A percentile compares a stretch with the other conserved stretches of the same genome.
These are phyloP conservation scores for Phanerochaete carnosa DNA, from an alignment of 768 basidiomycete species.

Conservation along the genomic window DNA sequence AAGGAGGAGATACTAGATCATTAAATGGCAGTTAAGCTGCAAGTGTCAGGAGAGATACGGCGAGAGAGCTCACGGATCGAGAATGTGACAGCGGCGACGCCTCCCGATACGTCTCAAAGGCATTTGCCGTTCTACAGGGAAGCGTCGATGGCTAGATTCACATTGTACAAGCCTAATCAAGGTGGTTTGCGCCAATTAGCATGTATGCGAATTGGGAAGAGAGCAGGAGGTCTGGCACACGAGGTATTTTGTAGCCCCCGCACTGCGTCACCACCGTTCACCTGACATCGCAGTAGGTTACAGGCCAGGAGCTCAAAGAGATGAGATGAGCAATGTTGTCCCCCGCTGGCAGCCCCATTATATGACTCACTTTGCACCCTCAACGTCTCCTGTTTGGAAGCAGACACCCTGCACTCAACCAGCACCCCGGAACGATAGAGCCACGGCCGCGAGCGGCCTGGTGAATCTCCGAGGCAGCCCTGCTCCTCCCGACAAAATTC, in stretches of 20 bases:
- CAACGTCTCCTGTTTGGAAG: not conserved
- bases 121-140: not conserved
- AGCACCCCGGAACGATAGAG: not conserved
- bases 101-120: not conserved
- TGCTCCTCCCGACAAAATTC: not conserved
- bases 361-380: not conserved
- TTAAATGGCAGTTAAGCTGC: slow-evolving; percentile 1
- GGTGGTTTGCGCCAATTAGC: not conserved
- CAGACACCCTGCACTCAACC: not conserved
- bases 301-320: not conserved
- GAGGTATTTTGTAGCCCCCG: not conserved
- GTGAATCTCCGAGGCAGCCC: slow-evolving; percentile 7
- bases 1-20: not conserved
- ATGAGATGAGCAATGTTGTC: not conserved
- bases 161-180: not conserved
- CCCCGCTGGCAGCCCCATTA: not conserved
- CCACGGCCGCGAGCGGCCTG: not conserved
- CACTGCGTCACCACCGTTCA: not conserved
- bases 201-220: not conserved
- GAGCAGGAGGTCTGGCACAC: not conserved
- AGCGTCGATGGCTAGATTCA: not conserved
- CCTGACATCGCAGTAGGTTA: not conserved
- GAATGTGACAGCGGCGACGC: slow-evolving; percentile 3
- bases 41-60: slow-evolving; percentile 1
- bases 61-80: not conserved